Percentiles rank a stretch among this genome's conserved stretches.
phyloP scores from a whole-genome alignment of 257 asterid species.

The Schizonepeta tenuifolia region DNA sequence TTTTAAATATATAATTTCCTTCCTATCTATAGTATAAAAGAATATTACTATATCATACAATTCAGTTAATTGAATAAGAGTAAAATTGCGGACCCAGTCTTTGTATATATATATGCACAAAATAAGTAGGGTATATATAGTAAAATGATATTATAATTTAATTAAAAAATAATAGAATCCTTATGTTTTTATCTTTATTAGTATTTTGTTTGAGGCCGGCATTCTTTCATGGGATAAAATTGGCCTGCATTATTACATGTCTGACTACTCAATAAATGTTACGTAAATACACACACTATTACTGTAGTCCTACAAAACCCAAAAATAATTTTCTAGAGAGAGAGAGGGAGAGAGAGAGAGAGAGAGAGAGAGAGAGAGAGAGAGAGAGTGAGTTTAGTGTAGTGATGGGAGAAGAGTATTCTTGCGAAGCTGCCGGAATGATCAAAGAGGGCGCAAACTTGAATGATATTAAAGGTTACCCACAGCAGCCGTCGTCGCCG shows the following conservation, averaged over 20 bases:
- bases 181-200: too few species aligned
- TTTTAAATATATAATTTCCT: not conserved
- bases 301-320: not conserved
- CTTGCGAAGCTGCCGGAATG: not conserved
- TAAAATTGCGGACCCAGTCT: too few species aligned
- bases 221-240: not conserved
- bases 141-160: too few species aligned
- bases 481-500: too few species aligned
- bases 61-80: too few species aligned
- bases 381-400: too few species aligned
- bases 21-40: not conserved
- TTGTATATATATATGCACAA: too few species aligned
- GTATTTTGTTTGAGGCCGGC: not conserved
- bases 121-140: too few species aligned
- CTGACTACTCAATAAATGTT: not conserved
- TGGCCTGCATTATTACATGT: not conserved
- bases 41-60: not conserved
- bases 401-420: conserved; percentile 33
- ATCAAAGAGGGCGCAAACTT: not conserved
- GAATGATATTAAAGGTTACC: not conserved
- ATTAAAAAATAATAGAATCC: too few species aligned
- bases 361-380: not conserved
- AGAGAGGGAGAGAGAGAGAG: not conserved
- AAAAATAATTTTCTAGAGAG: not conserved
- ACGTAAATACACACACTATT: not conserved